phyloP scores from a whole-genome alignment of 2,329 filamentous ascomycete species.

The Fusarium sp. region DNA sequence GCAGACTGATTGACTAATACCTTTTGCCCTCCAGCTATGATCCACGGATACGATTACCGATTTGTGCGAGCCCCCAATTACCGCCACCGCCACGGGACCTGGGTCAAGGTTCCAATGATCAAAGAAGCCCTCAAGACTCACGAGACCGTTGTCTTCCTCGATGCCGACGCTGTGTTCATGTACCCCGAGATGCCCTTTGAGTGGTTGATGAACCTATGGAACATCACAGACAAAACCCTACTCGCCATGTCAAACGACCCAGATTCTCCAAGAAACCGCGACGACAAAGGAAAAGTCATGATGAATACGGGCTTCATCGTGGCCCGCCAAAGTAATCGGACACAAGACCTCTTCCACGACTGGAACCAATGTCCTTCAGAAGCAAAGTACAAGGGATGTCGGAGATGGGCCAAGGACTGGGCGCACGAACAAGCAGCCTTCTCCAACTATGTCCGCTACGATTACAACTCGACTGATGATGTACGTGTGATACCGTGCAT shows the following conservation, averaged over 20 bases:
- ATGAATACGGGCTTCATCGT: slow-evolving; percentile 44
- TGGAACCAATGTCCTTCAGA: slow-evolving; percentile 20
- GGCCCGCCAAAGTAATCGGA: slow-evolving; percentile 42
- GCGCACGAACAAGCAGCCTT: slow-evolving; percentile 50
- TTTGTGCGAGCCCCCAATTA: slow-evolving; percentile 59
- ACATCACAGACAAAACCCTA: slow-evolving; percentile 56
- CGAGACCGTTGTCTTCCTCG: slow-evolving; percentile 60
- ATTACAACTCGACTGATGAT: slow-evolving; percentile 43
- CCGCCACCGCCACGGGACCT: slow-evolving; percentile 58
- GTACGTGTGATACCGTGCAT: slow-evolving; percentile 42
- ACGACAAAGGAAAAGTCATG: slow-evolving; percentile 46
- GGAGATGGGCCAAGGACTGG: slow-evolving; percentile 45
- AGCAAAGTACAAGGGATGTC: slow-evolving; percentile 27
- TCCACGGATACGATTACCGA: slow-evolving; percentile 65
- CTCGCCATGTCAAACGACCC: slow-evolving; percentile 62
- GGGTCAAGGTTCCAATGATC: slow-evolving; percentile 60
- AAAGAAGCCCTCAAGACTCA: slow-evolving; percentile 56
- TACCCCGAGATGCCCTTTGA: slow-evolving; percentile 61
- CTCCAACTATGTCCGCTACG: slow-evolving; percentile 46
- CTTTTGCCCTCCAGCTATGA: slow-evolving; percentile 44
- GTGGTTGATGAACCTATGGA: slow-evolving; percentile 63
- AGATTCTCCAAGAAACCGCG: slow-evolving; percentile 53
- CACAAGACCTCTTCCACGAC: slow-evolving; percentile 36
- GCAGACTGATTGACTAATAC: background rate
- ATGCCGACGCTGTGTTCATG: slow-evolving; percentile 60